phyloP scores from a whole-genome alignment of 1,284 basidiomycete genomes.

The Fistulina hepatica region DNA sequence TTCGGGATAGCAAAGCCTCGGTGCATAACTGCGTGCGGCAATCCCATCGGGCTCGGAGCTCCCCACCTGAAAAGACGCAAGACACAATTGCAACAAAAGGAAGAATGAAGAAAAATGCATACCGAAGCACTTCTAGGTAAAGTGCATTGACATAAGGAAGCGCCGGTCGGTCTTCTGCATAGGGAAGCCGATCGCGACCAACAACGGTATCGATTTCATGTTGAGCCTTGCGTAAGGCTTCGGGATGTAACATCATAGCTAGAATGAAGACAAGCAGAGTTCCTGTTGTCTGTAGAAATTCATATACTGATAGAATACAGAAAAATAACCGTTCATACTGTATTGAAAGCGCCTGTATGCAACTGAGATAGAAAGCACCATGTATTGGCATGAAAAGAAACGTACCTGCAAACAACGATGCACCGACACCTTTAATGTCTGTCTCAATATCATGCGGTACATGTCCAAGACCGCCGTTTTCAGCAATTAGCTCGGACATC shows the following conservation, averaged over 20 bases:
- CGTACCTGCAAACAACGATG: background rate
- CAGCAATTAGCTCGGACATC: constrained; percentile 4
- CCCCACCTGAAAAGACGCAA: background rate
- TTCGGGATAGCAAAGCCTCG: constrained; percentile 15
- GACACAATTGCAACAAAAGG: too few species aligned
- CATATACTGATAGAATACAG: too few species aligned
- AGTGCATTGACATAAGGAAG: background rate
- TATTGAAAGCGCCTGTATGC: too few species aligned
- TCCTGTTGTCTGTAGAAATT: background rate
- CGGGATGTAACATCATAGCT: constrained; percentile 2
- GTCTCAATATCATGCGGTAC: background rate
- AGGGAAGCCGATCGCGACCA: constrained; percentile 3
- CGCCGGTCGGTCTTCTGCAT: background rate
- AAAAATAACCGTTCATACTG: too few species aligned
- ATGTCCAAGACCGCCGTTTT: too few species aligned
- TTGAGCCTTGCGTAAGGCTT: constrained; percentile 1
- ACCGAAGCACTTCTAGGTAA: background rate
- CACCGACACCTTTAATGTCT: background rate
- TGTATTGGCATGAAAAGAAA: too few species aligned
- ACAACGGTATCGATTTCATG: constrained; percentile 2
- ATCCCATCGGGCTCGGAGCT: background rate
- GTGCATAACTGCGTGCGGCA: background rate
- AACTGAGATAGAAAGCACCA: too few species aligned
- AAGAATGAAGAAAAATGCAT: too few species aligned
- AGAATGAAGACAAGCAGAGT: constrained; percentile 1